A percentile compares a stretch with the other conserved stretches of the same genome.
Conservation (phyloP, 139 green algal species). For the Chlamydomonas applanata region DNA sequence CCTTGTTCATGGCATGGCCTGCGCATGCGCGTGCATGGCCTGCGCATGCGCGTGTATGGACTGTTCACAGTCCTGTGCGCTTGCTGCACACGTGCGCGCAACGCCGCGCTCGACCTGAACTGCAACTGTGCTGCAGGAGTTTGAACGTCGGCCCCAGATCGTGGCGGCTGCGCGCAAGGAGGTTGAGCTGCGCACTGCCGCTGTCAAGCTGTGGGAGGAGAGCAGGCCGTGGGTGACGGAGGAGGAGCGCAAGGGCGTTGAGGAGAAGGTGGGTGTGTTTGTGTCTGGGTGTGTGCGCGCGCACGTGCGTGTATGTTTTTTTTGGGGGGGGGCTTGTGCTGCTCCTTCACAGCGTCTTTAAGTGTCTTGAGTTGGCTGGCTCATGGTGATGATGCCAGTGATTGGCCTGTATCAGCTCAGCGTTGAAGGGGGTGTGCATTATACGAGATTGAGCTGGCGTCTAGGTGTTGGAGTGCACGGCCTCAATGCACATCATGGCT, state of each 20-base stretch:
- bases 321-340: too few relatives aligned
- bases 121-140: constrained; percentile 24
- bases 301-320: too few relatives aligned
- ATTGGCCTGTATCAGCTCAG: not conserved
- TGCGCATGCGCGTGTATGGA: not conserved
- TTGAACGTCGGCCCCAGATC: constrained; percentile 34
- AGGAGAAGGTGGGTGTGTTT: constrained; percentile 36
- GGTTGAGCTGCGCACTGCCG: constrained; percentile 46
- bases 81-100: not conserved
- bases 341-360: too few relatives aligned
- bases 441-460: too few relatives aligned
- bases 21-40: too few relatives aligned
- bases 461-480: constrained; percentile 8
- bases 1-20: too few relatives aligned
- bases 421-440: not conserved
- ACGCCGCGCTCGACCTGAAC: not conserved
- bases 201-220: constrained; percentile 59
- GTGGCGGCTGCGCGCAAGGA: constrained; percentile 47
- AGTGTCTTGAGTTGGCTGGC: too few relatives aligned
- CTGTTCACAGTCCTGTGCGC: not conserved
- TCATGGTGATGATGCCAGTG: constrained; percentile 2
- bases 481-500: too few relatives aligned
- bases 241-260: constrained; percentile 54
- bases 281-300: not conserved
- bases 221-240: constrained; percentile 85